These are phyloP conservation scores for Saprolegnia parasitica DNA, from an alignment of 352 stramenopile genomes.

Conservation along the genomic window DNA sequence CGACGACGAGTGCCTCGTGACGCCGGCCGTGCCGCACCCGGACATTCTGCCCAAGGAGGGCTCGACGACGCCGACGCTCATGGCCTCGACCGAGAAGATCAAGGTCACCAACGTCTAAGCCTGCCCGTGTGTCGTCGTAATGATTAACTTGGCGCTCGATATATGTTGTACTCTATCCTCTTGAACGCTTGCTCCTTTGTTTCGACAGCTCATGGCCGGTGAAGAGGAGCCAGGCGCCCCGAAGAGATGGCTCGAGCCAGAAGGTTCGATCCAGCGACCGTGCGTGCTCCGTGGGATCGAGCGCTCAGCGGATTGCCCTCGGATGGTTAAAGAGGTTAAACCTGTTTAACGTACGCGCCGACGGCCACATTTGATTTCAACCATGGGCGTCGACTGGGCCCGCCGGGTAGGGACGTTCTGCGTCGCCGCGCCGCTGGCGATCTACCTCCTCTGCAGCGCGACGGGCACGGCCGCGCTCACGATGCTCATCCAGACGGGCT, in stretches of 20 bases:
- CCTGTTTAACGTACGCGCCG: background rate
- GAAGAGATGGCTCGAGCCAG: too few relatives aligned
- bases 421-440: conserved; percentile 54
- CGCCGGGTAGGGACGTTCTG: conserved; percentile 50
- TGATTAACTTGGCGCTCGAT: background rate
- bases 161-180: background rate
- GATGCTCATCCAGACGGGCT: conserved; percentile 44
- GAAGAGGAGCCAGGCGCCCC: too few relatives aligned
- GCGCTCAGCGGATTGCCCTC: too few relatives aligned
- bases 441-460: conserved; percentile 48
- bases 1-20: conserved; percentile 19
- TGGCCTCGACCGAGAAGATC: background rate
- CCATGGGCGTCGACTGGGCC: conserved; percentile 45
- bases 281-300: too few relatives aligned
- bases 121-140: background rate
- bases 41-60: background rate
- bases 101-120: conserved; percentile 26
- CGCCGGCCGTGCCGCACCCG: background rate
- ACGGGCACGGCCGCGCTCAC: conserved; percentile 50
- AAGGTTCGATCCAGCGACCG: too few relatives aligned
- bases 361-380: too few relatives aligned
- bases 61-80: conserved; percentile 10
- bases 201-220: too few relatives aligned
- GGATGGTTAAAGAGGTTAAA: too few relatives aligned
- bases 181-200: too few relatives aligned